Evolutionary conservation across 768 basidiomycete species (phyloP).

Genomic region (Asterophora parasitica): DNA sequence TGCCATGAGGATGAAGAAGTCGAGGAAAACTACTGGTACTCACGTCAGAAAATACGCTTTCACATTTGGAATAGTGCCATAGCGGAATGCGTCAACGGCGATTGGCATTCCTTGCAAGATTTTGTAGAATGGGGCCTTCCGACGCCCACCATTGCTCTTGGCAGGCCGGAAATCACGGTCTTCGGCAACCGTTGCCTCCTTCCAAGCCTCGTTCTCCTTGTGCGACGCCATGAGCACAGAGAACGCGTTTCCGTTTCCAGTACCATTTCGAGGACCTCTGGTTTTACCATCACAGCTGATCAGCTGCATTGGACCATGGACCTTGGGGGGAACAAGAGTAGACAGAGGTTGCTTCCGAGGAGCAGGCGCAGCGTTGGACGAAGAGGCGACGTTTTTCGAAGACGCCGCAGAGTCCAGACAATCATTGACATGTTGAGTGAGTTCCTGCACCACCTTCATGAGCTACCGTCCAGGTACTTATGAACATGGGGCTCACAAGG

Average conservation of each 20-base stretch:
- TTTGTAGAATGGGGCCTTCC: slow-evolving; percentile 94
- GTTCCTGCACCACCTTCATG: slow-evolving; percentile 32
- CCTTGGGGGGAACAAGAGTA: slow-evolving; percentile 13
- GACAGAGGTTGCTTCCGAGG: slow-evolving; percentile 3
- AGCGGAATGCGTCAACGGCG: slow-evolving; percentile 95
- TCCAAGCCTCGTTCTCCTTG: slow-evolving; percentile 82
- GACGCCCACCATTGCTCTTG: slow-evolving; percentile 46
- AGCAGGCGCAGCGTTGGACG: not conserved
- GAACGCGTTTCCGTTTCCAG: slow-evolving; percentile 43
- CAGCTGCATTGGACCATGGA: slow-evolving; percentile 13
- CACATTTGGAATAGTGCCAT: slow-evolving; percentile 85
- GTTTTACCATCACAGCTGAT: slow-evolving; percentile 17
- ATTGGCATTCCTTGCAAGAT: slow-evolving; percentile 95
- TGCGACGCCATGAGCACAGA: slow-evolving; percentile 86
- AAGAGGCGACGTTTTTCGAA: not conserved
- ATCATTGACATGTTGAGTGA: slow-evolving; percentile 50
- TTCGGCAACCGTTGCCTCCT: slow-evolving; percentile 60
- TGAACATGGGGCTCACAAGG: slow-evolving; percentile 8
- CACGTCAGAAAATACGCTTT: slow-evolving; percentile 92
- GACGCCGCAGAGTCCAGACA: slow-evolving; percentile 37
- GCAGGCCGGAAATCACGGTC: slow-evolving; percentile 40
- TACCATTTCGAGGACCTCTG: slow-evolving; percentile 3
- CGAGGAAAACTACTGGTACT: slow-evolving; percentile 6
- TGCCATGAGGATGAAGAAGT: slow-evolving; percentile 11
- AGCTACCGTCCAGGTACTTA: not conserved